Base-by-base conservation (phyloP, 2,329 filamentous ascomycete genomes). In the Bipolaris bicolor region DNA sequence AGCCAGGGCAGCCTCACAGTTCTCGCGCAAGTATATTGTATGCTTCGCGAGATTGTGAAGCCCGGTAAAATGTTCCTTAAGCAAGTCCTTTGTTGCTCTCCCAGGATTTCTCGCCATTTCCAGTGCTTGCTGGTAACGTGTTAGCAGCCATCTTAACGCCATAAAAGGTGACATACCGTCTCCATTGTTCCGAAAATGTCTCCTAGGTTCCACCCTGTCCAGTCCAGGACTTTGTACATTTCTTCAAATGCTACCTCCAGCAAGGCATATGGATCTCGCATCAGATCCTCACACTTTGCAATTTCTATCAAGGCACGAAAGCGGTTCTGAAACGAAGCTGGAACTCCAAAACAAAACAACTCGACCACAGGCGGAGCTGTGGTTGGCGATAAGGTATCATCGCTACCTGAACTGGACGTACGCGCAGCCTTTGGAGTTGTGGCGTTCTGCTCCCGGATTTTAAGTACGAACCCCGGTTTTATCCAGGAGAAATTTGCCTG, bases 41-140 rank as follows among this genome's bases (percentile, higher is more conserved):
- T 79, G 72, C 55, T 78, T 78, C 7, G 76, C 71, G n/a, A 78
- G 66, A 41, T 74, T 76, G 61, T 79, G 76, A 1, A 78, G 59
- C 1, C 61, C 68, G 1, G 70, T 63, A 43, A 65, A 68, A 31
- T 66, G 61, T 26, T 64, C 55, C 16, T 47, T 60, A 4, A 46
- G 57, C 55, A 60, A 70, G 67, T 67, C 49, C 7, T 64, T 52
- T 7, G 55, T 60, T 2, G 57, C 60, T 45, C 64, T 64, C 0
- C 63, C 65, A 5, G 63, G 64, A 6, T 55, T 58, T 2, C 57
- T 55, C 6, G 68, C 64, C 36, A 66, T 58, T 5, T 55, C 64
- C 2, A 74, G 54, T 3, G 62, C 72, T 53, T 53, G 51, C 72
- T 69, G 55, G 36, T 13, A 5, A 10, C 5, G 2, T 1, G 49